Evolutionary conservation across 495 filamentous ascomycete species (phyloP), one percentile per base, ranked within the genome.

Genomic region (Penicillium waksmanii): DNA sequence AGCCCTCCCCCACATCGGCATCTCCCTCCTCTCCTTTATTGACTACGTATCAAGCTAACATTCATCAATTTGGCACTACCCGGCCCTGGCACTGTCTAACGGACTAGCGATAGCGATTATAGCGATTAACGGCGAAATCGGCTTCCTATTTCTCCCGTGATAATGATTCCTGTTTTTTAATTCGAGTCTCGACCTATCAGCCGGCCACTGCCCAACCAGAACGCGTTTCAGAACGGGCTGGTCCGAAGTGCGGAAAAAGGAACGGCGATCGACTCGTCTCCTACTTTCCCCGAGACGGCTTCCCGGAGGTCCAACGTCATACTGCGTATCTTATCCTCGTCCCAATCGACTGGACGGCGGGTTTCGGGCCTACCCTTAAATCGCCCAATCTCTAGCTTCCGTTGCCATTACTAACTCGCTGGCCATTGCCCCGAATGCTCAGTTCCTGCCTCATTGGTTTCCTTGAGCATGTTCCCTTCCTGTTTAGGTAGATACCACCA

Each of bases 61-160:
- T 60, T 60, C 59, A 62, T 55, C 61, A 65, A 57, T 44, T 36
- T 55, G 40, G 5, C 40, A 18, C 17, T 43, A 51, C 18, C 48
- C 44, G 50, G 38, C 35, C 49, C 43, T 46, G 31, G 46, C 21
- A 3, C 46, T 25, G 8, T 47, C 5, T 18, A n/a, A 36, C 40
- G n/a, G 42, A 21, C 18, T 27, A 42, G 51, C 51, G 19, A 34
- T 46, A 35, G 46, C 60, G 61, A 61, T 64, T 56, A 34, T 46
- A 35, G 46, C 60, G 61, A 61, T 64, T 56, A 56, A 69, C 56
- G 51, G 53, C 54, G 40, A 13, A 34, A 13, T 61, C 35, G 40
- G 47, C 60, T 62, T 63, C 67, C 67, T 70, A 70, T 44, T 63
- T 67, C 48, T 63, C 67, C 67, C 67, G 67, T 64, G 57, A 61